These are phyloP conservation scores for Acrocalymma vagum DNA, from an alignment of 2,329 filamentous ascomycete genomes.

Conservation along the genomic window DNA sequence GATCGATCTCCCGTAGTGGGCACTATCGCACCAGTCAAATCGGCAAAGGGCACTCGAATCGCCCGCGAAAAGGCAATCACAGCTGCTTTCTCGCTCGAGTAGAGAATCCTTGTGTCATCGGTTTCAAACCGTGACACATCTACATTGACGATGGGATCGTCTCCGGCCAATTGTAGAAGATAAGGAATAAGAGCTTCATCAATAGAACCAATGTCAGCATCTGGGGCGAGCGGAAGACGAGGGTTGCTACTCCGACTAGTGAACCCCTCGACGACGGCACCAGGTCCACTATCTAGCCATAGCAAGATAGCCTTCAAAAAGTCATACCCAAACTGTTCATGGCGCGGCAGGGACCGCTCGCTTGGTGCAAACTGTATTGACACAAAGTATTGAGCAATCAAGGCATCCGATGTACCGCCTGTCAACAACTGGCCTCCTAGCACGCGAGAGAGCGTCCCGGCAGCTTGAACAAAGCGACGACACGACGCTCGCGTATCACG, in stretches of 20 bases:
- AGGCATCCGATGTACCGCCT: constrained; percentile 36
- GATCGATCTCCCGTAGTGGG: constrained; percentile 25
- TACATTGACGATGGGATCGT: constrained; percentile 62
- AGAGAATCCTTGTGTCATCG: constrained; percentile 62
- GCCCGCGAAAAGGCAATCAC: constrained; percentile 65
- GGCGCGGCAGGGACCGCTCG: constrained; percentile 40
- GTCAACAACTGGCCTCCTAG: constrained; percentile 63
- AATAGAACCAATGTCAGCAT: constrained; percentile 61
- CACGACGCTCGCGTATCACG: constrained; percentile 64
- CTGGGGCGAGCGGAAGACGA: constrained; percentile 62
- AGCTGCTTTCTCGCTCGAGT: constrained; percentile 62
- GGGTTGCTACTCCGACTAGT: constrained; percentile 54
- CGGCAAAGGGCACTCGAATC: constrained; percentile 61
- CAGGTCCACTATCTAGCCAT: constrained; percentile 68
- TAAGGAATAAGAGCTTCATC: constrained; percentile 68
- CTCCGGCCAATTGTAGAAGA: constrained; percentile 61
- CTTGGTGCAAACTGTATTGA: constrained; percentile 56
- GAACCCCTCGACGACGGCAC: constrained; percentile 65
- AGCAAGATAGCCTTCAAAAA: constrained; percentile 70
- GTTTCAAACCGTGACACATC: constrained; percentile 67
- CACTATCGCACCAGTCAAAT: constrained; percentile 54
- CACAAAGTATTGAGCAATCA: constrained; percentile 56
- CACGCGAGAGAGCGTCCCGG: constrained; percentile 64
- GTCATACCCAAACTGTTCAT: constrained; percentile 68
- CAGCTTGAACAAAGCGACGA: constrained; percentile 69